A percentile compares a stretch with the other conserved stretches of the same genome.
Conservation (phyloP, 2,329 filamentous ascomycete genomes). For the Cercospora citrullina region DNA sequence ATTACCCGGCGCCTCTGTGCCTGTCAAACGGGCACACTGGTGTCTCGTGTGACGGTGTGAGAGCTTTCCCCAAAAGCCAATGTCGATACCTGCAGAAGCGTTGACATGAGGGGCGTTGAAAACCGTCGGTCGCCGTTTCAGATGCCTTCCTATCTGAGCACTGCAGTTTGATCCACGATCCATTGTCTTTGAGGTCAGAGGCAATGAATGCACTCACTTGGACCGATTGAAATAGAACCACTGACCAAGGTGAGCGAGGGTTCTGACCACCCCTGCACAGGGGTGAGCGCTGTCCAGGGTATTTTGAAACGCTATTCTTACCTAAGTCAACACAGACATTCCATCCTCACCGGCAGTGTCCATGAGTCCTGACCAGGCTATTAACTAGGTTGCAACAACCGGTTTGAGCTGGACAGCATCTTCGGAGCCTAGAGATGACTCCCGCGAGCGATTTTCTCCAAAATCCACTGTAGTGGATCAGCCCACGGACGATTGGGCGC, state of each 20-base stretch:
- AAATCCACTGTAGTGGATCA: constrained; percentile 4
- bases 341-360: not conserved
- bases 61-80: not conserved
- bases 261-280: constrained; percentile 9
- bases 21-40: constrained; percentile 3
- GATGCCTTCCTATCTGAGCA: not conserved
- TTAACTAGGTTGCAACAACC: constrained; percentile 12
- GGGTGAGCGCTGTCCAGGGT: constrained; percentile 17
- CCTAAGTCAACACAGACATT: constrained; percentile 4
- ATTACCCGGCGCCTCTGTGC: constrained; percentile 7
- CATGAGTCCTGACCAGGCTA: constrained; percentile 1
- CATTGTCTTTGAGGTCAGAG: not conserved
- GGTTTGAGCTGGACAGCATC: constrained; percentile 9
- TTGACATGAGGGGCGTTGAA: not conserved
- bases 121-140: not conserved
- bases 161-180: not conserved
- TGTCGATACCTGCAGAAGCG: not conserved
- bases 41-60: not conserved
- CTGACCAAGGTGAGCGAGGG: not conserved
- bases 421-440: constrained; percentile 17
- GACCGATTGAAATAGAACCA: constrained; percentile 10
- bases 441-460: constrained; percentile 4
- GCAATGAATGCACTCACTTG: not conserved
- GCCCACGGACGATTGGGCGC: constrained; percentile 10
- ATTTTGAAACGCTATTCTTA: constrained; percentile 20